Base-by-base conservation (phyloP, 164 flowering plant genomes). In the Umbellularia californica region DNA sequence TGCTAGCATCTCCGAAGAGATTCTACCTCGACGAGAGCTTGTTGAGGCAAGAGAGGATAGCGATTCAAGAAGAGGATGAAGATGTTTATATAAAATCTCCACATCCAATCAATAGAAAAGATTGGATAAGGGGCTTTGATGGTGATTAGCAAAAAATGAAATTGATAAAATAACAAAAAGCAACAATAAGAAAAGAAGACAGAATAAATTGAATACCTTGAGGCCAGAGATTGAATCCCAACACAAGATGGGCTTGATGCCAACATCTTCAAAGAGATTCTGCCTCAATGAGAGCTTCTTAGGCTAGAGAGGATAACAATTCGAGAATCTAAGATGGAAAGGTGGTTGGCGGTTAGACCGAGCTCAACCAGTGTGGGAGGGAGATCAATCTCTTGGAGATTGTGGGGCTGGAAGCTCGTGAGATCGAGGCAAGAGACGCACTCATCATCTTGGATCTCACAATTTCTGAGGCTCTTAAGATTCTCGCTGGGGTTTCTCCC, bases 11-110 rank as follows among this genome's bases (percentile, higher is more conserved):
- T 7, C 83, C 84, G 65, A 95, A 72, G 35, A 95, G 90, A 80
- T 93, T 95, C 71, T 95, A 97, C n/a, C 98, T 93, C 52, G 90
- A 74, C 58, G 95, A 95, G 52, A 95, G 89, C 87, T 90, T 95
- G 68, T 86, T 92, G 50, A 95, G 95, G 70, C 78, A 79, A 19
- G 87, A 80, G 72, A 95, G 96, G 6, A 79, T 77, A 4, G 82
- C 88, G 50, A 30, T 30, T 30, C 35, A 4, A 30, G 35, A 30
- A 30, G 35, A 30, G 35, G 35, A 30, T 30, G 35, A 30, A 30
- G 35, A 30, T 30, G 35, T 30, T 5, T 30, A 30, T 30, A 4
- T 30, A 3, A 30, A 30, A 30, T 30, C 0, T 30, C 35, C 35
- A 4, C 35, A 30, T 30, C 35, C 3, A 30, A 30, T 30, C 35